Evolutionary conservation across 2,329 filamentous ascomycete species (phyloP), one percentile per base, ranked within the genome.

Genomic region (Colletotrichum filicis): DNA sequence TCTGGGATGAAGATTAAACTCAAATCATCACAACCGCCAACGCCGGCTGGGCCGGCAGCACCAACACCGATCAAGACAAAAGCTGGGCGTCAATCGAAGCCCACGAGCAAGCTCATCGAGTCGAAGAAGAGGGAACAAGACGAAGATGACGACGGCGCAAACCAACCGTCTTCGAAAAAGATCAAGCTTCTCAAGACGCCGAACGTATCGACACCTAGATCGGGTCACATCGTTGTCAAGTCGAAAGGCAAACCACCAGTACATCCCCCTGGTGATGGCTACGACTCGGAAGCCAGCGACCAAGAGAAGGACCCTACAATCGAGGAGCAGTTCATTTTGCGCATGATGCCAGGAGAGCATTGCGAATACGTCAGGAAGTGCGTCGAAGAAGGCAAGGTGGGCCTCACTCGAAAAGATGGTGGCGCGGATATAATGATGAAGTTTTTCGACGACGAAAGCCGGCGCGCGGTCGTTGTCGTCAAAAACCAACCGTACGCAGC

Each of bases 241-340:
- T 86, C 90, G 61, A 91, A 92, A 77, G 92, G 92, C n/a, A 89
- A 91, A 75, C 87, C 90, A 1, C 92, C 94, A 7, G 86, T 89
- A 37, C 90, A 94, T 75, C 91, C 92, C 5, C 89, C 91, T 1
- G 97, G 97, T 64, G 95, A 97, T 68, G 97, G 96, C 8, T 99
- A 98, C 83, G 97, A 99, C 81, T 98, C 95, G 3, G 97, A 98
- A 82, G 95, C 95, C 14, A 97, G 95, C 68, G 97, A 98, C 79
- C 91, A 92, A 16, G 97, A 99, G 82, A 83, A 86, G 11, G 97
- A 99, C 79, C 97, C 97, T 0, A 89, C 93, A 1, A 94, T 97
- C 74, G 96, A 98, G 82, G 93, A 96, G 79, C 93, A 97, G 75
- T 94, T 98, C 76, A 88, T 99, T 9, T 83, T 99, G 74, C 94